These are phyloP conservation scores for Nitzschia sp. DNA, from an alignment of 108 stramenopile genomes.

Conservation along the genomic window DNA sequence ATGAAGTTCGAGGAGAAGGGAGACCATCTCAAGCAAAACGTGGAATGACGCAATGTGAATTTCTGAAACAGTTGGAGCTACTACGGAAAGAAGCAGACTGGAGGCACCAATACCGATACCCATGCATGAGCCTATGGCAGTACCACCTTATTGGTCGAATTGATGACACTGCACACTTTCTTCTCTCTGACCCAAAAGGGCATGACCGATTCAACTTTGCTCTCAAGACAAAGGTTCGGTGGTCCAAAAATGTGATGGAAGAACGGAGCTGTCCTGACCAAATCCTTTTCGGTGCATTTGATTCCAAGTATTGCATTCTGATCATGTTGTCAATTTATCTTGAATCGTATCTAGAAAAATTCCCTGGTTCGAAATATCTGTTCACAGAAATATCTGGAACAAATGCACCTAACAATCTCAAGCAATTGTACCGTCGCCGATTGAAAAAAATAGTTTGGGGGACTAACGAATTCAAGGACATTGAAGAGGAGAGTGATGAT, in stretches of 20 bases:
- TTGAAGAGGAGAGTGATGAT: no score
- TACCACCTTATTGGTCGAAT: conserved; percentile 15
- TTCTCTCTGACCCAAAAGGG: not conserved
- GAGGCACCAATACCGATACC: not conserved
- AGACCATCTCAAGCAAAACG: no score
- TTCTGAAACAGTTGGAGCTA: no score
- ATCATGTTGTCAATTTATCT: not conserved
- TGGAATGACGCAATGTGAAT: no score
- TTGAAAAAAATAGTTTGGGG: not conserved
- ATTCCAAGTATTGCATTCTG: conserved; percentile 11
- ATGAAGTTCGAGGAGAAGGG: no score
- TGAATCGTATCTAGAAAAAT: not conserved
- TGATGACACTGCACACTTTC: conserved; percentile 1
- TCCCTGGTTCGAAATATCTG: not conserved
- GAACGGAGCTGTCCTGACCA: conserved; percentile 20
- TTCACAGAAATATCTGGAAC: not conserved
- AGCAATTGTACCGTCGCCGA: not conserved
- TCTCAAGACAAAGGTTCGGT: not conserved
- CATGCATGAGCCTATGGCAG: conserved; percentile 1
- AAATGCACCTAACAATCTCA: not conserved
- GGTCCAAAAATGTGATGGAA: conserved; percentile 29
- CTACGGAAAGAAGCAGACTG: no score
- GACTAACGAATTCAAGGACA: not conserved
- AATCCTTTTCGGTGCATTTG: conserved; percentile 13
- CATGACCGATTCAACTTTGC: conserved; percentile 6